These are phyloP conservation scores for Backusella australiensis DNA, from an alignment of 192 early-diverging fungal species.

Conservation along the genomic window DNA sequence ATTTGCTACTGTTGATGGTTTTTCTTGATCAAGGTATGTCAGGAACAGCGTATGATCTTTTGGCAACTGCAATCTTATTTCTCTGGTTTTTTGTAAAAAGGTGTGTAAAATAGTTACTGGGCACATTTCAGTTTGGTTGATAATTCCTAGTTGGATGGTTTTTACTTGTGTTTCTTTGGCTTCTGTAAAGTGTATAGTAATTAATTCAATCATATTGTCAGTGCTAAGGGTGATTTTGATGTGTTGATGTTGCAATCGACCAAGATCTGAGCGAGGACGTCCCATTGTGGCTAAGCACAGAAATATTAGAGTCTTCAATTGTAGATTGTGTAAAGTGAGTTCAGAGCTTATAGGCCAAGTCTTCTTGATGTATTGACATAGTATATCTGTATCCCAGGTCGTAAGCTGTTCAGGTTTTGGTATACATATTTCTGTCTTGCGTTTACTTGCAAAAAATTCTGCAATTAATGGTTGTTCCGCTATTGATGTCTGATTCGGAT, in stretches of 20 bases:
- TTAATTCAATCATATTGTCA: background rate
- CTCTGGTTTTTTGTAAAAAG: background rate
- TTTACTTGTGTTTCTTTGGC: background rate
- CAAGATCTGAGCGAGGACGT: background rate
- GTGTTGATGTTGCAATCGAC: background rate
- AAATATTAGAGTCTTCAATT: background rate
- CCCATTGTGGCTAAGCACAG: background rate
- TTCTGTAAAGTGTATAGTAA: background rate
- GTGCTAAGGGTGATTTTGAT: background rate
- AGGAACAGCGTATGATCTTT: background rate
- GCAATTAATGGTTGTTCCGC: too few relatives aligned
- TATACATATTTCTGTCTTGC: too few relatives aligned
- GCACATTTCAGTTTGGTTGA: background rate
- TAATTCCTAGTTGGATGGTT: background rate
- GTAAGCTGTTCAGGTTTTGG: too few relatives aligned
- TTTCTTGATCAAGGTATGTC: background rate
- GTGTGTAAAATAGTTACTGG: background rate
- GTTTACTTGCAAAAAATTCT: too few relatives aligned
- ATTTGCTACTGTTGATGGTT: background rate
- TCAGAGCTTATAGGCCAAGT: too few relatives aligned
- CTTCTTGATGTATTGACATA: too few relatives aligned
- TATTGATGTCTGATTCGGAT: too few relatives aligned
- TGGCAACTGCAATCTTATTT: background rate
- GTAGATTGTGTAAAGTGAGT: background rate
- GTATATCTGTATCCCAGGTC: too few relatives aligned